phyloP scores from a whole-genome alignment of 225 moss, liverwort and hornwort genomes.

The Pleurozium schreberi region DNA sequence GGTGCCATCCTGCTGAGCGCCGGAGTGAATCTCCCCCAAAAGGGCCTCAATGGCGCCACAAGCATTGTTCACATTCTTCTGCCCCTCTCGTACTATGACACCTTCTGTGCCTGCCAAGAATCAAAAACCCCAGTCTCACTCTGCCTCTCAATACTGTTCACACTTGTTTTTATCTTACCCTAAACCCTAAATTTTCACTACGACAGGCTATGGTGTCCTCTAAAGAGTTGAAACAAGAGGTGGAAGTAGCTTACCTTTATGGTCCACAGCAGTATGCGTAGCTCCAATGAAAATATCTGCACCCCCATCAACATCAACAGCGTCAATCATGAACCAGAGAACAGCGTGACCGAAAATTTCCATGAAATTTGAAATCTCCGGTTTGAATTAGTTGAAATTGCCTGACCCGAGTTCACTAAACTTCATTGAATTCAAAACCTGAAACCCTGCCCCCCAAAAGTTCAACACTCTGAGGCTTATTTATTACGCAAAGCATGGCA shows the following conservation, averaged over 20 bases:
- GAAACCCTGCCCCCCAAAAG: not conserved
- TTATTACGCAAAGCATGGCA: not conserved
- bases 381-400: not conserved
- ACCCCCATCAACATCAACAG: not conserved
- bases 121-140: not conserved
- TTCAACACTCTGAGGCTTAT: not conserved
- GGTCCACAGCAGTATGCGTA: conserved; percentile 47
- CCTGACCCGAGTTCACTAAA: not conserved
- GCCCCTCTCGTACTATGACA: not conserved
- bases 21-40: conserved; percentile 11
- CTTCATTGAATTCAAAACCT: not conserved
- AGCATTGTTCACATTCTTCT: conserved; percentile 10
- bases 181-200: not conserved
- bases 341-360: not conserved
- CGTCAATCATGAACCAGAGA: not conserved
- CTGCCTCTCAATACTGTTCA: not conserved
- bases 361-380: not conserved
- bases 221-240: not conserved
- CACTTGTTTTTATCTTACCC: not conserved
- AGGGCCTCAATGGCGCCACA: conserved; percentile 49
- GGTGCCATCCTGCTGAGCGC: conserved; percentile 2
- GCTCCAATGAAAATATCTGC: conserved; percentile 52
- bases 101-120: conserved; percentile 14
- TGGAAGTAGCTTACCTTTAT: conserved; percentile 9
- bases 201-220: not conserved